Conservation (phyloP, 768 basidiomycete species). For the Boletus rex-veris region DNA sequence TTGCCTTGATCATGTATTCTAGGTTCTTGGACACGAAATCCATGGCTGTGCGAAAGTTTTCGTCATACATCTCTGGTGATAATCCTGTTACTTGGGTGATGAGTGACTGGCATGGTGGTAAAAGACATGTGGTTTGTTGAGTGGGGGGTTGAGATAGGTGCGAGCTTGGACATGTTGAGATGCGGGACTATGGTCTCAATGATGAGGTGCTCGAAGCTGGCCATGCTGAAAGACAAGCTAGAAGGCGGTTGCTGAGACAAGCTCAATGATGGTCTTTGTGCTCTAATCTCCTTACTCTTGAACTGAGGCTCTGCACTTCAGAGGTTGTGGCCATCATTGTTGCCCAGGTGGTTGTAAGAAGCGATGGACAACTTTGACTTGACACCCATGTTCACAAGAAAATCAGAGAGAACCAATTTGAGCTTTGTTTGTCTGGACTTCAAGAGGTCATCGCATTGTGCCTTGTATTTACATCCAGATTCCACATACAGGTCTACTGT, state of each 20-base stretch:
- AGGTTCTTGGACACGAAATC: slow-evolving; percentile 58
- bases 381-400: no score
- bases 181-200: slow-evolving; percentile 33
- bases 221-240: slow-evolving; percentile 43
- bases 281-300: no score
- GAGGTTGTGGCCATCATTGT: no score
- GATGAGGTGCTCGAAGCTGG: slow-evolving; percentile 44
- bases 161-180: slow-evolving; percentile 38
- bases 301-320: no score
- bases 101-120: slow-evolving; percentile 53
- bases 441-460: no score
- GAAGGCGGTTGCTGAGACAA: slow-evolving; percentile 34
- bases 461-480: no score
- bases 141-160: slow-evolving; percentile 52
- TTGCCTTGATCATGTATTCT: slow-evolving; percentile 56
- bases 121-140: slow-evolving; percentile 46
- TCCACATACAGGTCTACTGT: no score
- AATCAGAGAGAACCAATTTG: no score
- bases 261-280: slow-evolving; percentile 39
- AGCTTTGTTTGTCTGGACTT: no score
- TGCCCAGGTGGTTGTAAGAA: no score
- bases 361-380: no score
- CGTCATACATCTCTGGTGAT: slow-evolving; percentile 38
- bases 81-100: slow-evolving; percentile 54
- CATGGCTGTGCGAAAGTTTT: slow-evolving; percentile 45